These are phyloP conservation scores for Skeletonema potamos DNA, from an alignment of 108 stramenopile genomes.

Conservation along the genomic window DNA sequence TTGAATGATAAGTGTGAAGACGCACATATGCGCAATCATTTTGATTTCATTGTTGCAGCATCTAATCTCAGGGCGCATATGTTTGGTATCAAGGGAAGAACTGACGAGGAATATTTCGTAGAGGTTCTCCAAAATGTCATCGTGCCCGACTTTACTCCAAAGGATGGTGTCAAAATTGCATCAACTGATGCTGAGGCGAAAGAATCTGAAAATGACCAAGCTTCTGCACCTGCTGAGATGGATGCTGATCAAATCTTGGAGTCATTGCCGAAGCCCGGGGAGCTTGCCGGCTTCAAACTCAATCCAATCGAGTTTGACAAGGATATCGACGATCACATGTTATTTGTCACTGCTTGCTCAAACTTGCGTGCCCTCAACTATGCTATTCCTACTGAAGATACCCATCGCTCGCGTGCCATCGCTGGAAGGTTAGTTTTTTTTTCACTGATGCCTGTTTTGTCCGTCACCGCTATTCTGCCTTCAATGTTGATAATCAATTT, in stretches of 20 bases:
- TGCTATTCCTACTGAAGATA: conserved; percentile 95
- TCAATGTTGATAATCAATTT: not conserved
- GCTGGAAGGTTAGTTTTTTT: conserved; percentile 68
- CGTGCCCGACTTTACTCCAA: conserved; percentile 92
- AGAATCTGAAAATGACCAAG: conserved; percentile 37
- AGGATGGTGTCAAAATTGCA: conserved; percentile 96
- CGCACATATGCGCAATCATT: conserved; percentile 90
- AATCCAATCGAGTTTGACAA: conserved; percentile 96
- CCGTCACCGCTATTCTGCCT: not conserved
- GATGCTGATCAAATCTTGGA: conserved; percentile 64
- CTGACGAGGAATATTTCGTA: conserved; percentile 79
- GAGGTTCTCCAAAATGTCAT: conserved; percentile 81
- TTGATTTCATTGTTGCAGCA: conserved; percentile 92
- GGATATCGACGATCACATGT: conserved; percentile 97
- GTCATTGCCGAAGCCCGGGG: conserved; percentile 75
- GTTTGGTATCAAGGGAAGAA: conserved; percentile 88
- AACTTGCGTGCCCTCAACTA: conserved; percentile 97
- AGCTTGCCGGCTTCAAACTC: conserved; percentile 89
- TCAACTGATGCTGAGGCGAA: conserved; percentile 92
- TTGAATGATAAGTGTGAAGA: conserved; percentile 77
- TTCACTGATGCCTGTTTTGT: not conserved
- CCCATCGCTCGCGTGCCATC: conserved; percentile 96
- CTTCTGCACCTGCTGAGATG: conserved; percentile 58
- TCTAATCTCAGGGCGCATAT: conserved; percentile 93
- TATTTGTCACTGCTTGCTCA: conserved; percentile 94